Conservation (phyloP, 805 yeast species). For the Candida manassasensis region DNA sequence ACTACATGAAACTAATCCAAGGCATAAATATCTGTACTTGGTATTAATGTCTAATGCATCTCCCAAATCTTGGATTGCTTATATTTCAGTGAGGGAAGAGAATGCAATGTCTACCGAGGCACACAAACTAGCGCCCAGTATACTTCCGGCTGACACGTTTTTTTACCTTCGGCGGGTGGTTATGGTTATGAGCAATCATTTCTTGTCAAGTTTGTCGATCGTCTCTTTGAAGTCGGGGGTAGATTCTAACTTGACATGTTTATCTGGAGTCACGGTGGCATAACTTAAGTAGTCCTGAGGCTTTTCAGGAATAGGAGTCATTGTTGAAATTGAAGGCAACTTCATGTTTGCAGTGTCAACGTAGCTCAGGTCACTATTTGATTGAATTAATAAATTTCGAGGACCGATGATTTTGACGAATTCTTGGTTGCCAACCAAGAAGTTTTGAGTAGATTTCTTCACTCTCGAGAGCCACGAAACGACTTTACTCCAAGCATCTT, state of each 20-base stretch:
- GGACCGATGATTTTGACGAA: constrained; percentile 55
- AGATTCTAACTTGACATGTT: constrained; percentile 38
- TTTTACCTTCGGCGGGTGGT: no score
- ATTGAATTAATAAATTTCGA: constrained; percentile 44
- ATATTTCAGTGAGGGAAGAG: no score
- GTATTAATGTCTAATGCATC: no score
- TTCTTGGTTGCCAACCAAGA: constrained; percentile 31
- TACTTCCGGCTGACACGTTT: no score
- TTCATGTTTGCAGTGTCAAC: constrained; percentile 1
- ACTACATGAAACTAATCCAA: no score
- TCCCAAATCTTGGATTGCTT: no score
- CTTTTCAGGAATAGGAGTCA: constrained; percentile 10
- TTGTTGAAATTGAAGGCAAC: constrained; percentile 3
- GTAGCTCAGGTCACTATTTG: constrained; percentile 27
- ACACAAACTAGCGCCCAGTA: no score
- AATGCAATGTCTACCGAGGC: no score
- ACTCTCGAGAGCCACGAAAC: constrained; percentile 5
- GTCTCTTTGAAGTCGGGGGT: constrained; percentile 29
- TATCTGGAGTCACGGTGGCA: constrained; percentile 40
- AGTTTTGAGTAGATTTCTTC: constrained; percentile 7
- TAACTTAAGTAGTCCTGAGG: constrained; percentile 46
- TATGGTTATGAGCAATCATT: background rate
- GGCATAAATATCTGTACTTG: no score
- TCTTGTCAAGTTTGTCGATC: constrained; percentile 9
- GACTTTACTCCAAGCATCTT: background rate